Evolutionary conservation across 495 filamentous ascomycete genomes (phyloP), one percentile per base, ranked within the genome.

Genomic region (Penicillium malachiteum): DNA sequence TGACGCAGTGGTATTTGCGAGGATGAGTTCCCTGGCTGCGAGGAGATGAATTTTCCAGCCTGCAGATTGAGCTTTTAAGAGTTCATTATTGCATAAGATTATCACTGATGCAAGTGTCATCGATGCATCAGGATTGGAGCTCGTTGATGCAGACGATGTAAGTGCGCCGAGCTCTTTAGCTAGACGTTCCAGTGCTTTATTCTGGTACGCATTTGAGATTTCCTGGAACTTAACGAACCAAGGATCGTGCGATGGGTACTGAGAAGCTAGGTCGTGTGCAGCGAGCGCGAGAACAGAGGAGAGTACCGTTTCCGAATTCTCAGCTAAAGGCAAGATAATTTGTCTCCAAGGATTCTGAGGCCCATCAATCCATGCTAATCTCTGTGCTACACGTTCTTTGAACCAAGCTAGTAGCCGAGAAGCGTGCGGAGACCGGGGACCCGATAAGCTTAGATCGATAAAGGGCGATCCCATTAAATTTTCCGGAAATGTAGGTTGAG

Each of bases 201-300:
- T 50, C 16, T 57, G 57, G 47, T 64, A 61, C 11, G n/a, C 30
- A 32, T 54, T 54, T 12, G 64, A 64, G 13, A 49, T 48, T 3
- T 44, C 33, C 31, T 62, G 58, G 17, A 62, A 55, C n/a, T 32
- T 43, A 5, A 51, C 50, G 43, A 52, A 53, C 6, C 42, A 58
- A 0, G 44, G 39, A 51, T 58, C 54, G 13, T 56, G 46, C 0
- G 37, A 26, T 12, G 56, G 37, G 10, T 64, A 69, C 34, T 62
- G 54, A 7, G 49, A 54, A 16, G 60, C 58, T 3, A 66, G 49
- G 17, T 69, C 66, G 45, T 66, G 60, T 10, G 63, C 56, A 2
- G 60, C 51, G 16, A 69, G 54, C 9, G 66, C 66, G 11, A 69
- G 58, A n/a, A 69, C 59, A 11, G 66, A 66, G 30, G 55, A 64